Base-by-base conservation (phyloP, 805 yeast genomes). In the Wickerhamiella parazyma region DNA sequence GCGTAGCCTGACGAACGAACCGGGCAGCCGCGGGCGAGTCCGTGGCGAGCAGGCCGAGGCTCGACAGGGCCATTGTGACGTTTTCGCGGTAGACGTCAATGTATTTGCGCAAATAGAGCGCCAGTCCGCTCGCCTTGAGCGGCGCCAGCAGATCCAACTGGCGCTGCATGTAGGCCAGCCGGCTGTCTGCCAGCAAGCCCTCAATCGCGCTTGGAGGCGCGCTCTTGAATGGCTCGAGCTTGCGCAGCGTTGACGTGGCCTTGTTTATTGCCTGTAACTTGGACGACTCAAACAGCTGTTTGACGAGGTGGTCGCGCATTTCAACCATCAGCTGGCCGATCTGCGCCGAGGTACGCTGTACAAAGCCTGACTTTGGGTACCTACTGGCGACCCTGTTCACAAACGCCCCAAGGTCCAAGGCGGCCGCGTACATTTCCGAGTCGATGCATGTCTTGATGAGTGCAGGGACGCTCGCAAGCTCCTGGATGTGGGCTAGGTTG, bases 361-460 rank as follows among this genome's bases (percentile, higher is more conserved):
- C 71, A 1, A 80, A 54, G 1, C 63, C 58, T 7, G 78, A 61
- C 35, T 71, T 70, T 6, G 86, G 83, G 58, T 79, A 87, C 46
- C 93, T 68, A 14, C 77, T 73, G 0, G 71, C 65, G 19, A 91
- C 65, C 44, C 93, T 69, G 49, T 78, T 71, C 0, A 81, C 76
- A 53, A 82, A 76, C 24, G 80, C 71, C 10, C 86, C 80, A 11
- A 89, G 72, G 57, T 89, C 94, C 28, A 89, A 70, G 8, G 95
- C 86, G 55, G 86, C 94, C 26, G 85, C 80, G 56, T 87, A 91
- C 55, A 81, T 82, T 0, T 95, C 95, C 38, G 80, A 79, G 38
- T 75, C 69, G 9, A 87, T 83, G 60, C 96, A 84, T n/a, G 87
- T 76, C 38, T 77, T 71, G 26, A 89, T 77, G 38, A 89, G 59